phyloP scores from a whole-genome alignment of 2,329 filamentous ascomycete genomes.

The Ramichloridium luteum region DNA sequence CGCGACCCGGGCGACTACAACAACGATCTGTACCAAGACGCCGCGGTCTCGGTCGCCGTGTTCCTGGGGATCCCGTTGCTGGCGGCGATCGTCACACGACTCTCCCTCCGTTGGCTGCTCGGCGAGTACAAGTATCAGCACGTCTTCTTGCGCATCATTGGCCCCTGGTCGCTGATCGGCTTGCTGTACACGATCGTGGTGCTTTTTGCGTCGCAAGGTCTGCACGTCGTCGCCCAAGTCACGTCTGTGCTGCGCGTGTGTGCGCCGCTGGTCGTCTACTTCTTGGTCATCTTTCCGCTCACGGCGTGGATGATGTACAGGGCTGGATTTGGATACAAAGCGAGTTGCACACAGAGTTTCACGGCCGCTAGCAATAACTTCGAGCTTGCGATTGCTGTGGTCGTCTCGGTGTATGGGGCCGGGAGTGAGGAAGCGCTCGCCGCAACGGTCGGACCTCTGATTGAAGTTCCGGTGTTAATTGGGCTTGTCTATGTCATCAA shows the following conservation, averaged over 20 bases:
- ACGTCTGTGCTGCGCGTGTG: conserved; percentile 68
- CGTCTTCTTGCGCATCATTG: conserved; percentile 53
- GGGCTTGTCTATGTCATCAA: conserved; percentile 62
- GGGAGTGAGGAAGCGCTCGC: conserved; percentile 69
- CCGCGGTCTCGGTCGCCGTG: conserved; percentile 68
- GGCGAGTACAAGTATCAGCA: conserved; percentile 51
- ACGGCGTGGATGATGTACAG: conserved; percentile 50
- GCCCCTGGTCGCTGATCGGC: conserved; percentile 66
- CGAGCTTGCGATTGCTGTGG: conserved; percentile 77
- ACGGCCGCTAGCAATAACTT: conserved; percentile 87
- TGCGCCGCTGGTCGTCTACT: conserved; percentile 70
- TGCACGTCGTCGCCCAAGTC: conserved; percentile 67
- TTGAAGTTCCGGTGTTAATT: conserved; percentile 72
- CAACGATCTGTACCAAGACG: conserved; percentile 31
- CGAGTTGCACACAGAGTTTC: conserved; percentile 66
- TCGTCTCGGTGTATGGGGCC: conserved; percentile 64
- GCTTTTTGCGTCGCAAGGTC: conserved; percentile 69
- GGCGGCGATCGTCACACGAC: conserved; percentile 60
- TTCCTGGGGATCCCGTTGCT: conserved; percentile 71
- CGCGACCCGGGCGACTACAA: conserved; percentile 30
- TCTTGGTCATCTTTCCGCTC: conserved; percentile 56
- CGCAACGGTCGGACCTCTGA: conserved; percentile 67
- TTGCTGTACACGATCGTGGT: conserved; percentile 76
- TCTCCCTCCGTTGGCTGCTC: conserved; percentile 44
- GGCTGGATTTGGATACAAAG: conserved; percentile 58